Evolutionary conservation across 108 stramenopile species (phyloP).

Genomic region (Fistulifera pelliculosa): DNA sequence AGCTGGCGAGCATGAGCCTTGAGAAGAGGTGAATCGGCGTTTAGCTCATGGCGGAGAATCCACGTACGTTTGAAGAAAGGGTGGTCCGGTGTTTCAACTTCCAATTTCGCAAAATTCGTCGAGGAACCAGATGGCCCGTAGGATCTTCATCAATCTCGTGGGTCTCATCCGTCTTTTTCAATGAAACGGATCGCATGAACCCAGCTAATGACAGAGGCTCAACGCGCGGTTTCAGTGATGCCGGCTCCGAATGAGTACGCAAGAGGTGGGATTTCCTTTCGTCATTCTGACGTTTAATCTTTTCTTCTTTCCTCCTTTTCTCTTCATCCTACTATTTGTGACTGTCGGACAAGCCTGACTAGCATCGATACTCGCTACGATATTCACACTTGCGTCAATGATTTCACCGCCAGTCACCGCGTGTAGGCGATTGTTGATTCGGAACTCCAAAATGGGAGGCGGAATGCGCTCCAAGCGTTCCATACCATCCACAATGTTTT

Average conservation of each 20-base stretch:
- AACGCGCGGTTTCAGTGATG: too few species aligned
- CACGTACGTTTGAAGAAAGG: constrained; percentile 69
- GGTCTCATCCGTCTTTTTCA: neutral
- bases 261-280: neutral
- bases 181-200: neutral
- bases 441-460: constrained; percentile 65
- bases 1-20: constrained; percentile 28
- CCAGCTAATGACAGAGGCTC: neutral
- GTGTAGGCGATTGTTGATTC: constrained; percentile 47
- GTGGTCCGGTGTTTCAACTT: constrained; percentile 49
- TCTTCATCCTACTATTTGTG: neutral
- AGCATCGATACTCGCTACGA: constrained; percentile 31
- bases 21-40: constrained; percentile 53
- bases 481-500: too few species aligned
- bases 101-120: constrained; percentile 43
- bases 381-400: constrained; percentile 42
- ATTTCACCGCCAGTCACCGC: constrained; percentile 39
- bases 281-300: neutral
- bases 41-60: constrained; percentile 53
- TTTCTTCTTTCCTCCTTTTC: constrained; percentile 2
- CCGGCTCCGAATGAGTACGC: neutral
- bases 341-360: constrained; percentile 12
- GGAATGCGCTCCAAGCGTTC: constrained; percentile 13
- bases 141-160: constrained; percentile 18
- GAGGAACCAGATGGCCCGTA: constrained; percentile 21